Conservation (phyloP, 768 basidiomycete species). For the Hypholoma fasciculare region DNA sequence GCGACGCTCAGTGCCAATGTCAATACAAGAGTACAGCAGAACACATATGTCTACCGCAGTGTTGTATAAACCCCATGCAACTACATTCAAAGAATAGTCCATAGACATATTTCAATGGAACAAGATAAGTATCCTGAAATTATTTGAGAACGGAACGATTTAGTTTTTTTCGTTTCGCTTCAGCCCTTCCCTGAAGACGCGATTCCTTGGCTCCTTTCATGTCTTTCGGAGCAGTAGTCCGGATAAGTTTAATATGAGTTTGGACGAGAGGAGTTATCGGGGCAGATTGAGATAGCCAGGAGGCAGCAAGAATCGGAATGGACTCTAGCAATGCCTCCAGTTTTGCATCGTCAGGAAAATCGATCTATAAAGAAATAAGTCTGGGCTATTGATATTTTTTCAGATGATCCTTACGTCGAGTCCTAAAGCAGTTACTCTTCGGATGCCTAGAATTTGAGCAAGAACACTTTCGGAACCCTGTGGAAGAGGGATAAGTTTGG, state of each 20-base stretch:
- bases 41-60: too few species aligned
- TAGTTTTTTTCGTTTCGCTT: slow-evolving; percentile 36
- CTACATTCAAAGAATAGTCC: background rate
- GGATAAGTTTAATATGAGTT: slow-evolving; percentile 81
- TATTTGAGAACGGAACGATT: background rate
- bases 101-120: background rate
- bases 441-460: slow-evolving; percentile 62
- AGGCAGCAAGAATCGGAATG: slow-evolving; percentile 58
- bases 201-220: slow-evolving; percentile 69
- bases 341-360: slow-evolving; percentile 6
- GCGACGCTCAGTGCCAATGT: too few species aligned
- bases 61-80: too few species aligned
- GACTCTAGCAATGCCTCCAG: slow-evolving; percentile 40
- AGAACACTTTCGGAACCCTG: slow-evolving; percentile 64
- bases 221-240: slow-evolving; percentile 77
- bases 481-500: slow-evolving; percentile 67
- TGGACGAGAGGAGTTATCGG: slow-evolving; percentile 44
- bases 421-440: slow-evolving; percentile 65
- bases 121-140: background rate
- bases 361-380: background rate
- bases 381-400: background rate
- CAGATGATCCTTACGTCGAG: slow-evolving; percentile 53
- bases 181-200: slow-evolving; percentile 48
- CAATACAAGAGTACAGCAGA: too few species aligned
- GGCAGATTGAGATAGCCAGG: slow-evolving; percentile 55